A percentile compares a stretch with the other conserved stretches of the same genome.
Conservation (phyloP, 768 basidiomycete genomes). For the Cubamyces lactineus region DNA sequence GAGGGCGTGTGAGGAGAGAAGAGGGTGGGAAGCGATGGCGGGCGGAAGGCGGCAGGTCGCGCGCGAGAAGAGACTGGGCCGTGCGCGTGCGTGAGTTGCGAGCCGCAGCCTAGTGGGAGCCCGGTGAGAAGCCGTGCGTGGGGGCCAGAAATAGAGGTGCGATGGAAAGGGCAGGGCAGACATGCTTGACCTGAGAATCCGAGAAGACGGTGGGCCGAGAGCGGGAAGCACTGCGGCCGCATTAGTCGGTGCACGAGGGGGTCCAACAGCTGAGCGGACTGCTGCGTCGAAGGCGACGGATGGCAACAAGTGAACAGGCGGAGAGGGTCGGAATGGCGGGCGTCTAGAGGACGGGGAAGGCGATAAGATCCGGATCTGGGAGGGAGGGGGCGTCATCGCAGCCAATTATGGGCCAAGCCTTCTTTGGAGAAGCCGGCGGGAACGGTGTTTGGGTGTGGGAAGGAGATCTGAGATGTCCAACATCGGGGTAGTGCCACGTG, state of each 20-base stretch:
- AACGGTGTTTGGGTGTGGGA: conserved; percentile 16
- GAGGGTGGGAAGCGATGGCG: not conserved
- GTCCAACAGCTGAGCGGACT: not conserved
- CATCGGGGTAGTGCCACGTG: conserved; percentile 27
- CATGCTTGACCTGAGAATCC: not conserved
- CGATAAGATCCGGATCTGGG: conserved; percentile 25
- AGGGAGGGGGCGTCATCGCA: conserved; percentile 18
- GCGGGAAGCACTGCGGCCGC: not conserved
- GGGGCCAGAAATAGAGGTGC: not conserved
- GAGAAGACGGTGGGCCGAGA: not conserved
- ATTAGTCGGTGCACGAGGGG: not conserved
- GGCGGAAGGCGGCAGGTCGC: not conserved
- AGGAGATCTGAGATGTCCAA: conserved; percentile 24
- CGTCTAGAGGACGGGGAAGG: not conserved
- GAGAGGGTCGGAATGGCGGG: conserved; percentile 5
- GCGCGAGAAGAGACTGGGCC: no score
- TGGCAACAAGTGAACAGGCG: no score
- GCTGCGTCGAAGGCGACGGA: no score
- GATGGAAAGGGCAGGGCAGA: not conserved
- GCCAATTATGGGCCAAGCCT: conserved; percentile 14
- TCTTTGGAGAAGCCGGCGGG: conserved; percentile 30
- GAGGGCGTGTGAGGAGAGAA: not conserved
- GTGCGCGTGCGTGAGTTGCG: no score
- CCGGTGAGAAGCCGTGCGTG: no score
- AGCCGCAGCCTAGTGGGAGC: no score